Conservation (phyloP, 768 basidiomycete species). For the Leccinum truebloodii region DNA sequence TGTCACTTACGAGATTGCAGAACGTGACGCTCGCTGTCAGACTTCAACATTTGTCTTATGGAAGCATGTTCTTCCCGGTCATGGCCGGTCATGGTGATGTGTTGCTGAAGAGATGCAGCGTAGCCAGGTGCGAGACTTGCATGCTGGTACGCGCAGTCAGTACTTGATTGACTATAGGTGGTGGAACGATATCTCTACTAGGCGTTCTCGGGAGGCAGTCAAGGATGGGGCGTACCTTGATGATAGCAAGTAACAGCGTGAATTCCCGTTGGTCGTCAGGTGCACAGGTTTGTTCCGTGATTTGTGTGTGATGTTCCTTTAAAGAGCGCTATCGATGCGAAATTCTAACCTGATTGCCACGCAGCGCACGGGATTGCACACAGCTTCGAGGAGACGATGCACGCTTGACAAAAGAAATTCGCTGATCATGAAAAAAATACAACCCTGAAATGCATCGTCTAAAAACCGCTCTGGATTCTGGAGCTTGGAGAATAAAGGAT, state of each 20-base stretch:
- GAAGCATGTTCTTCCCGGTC: slow-evolving; percentile 23
- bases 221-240: neutral
- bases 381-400: neutral
- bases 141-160: neutral
- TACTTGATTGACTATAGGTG: slow-evolving; percentile 37
- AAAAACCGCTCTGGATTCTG: too few species aligned
- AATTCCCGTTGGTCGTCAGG: neutral
- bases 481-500: too few species aligned
- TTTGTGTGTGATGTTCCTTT: neutral
- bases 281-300: neutral
- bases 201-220: slow-evolving; percentile 43
- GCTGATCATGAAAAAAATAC: too few species aligned
- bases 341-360: neutral
- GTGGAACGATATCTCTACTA: slow-evolving; percentile 49
- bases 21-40: slow-evolving; percentile 49
- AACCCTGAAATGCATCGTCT: too few species aligned
- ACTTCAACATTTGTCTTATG: slow-evolving; percentile 58
- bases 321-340: neutral
- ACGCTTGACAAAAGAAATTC: too few species aligned
- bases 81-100: slow-evolving; percentile 32
- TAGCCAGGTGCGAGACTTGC: slow-evolving; percentile 38
- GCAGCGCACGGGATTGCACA: neutral
- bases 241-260: too few species aligned
- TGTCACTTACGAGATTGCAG: slow-evolving; percentile 21
- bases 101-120: slow-evolving; percentile 39